Conservation (phyloP, 2,329 filamentous ascomycete genomes). For the Coleophoma crateriformis region DNA sequence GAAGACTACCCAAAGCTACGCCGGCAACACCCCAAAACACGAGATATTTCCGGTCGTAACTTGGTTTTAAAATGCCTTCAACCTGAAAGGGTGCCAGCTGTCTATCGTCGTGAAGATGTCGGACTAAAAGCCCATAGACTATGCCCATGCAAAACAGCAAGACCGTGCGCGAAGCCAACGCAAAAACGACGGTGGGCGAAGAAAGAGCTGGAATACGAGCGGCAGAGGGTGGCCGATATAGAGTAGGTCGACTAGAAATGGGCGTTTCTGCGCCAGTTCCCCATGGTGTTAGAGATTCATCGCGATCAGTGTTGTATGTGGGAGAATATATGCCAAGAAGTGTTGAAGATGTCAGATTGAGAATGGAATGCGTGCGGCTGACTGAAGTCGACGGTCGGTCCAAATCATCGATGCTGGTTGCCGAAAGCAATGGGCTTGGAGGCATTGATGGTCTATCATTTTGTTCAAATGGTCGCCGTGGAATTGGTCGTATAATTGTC, state of each 20-base stretch:
- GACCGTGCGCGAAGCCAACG: constrained; percentile 53
- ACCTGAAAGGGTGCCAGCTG: constrained; percentile 55
- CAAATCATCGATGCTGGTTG: constrained; percentile 26
- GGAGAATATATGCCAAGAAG: constrained; percentile 87
- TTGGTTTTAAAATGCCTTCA: constrained; percentile 35
- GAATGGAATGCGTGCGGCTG: constrained; percentile 68
- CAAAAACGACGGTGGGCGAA: constrained; percentile 15
- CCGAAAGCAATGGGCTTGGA: constrained; percentile 49
- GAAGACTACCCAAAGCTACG: constrained; percentile 67
- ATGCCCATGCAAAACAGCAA: constrained; percentile 76
- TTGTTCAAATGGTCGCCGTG: constrained; percentile 64
- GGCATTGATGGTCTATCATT: constrained; percentile 39
- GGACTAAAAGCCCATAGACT: constrained; percentile 76
- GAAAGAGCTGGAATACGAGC: constrained; percentile 21
- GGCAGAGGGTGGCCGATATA: constrained; percentile 9
- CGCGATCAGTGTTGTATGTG: constrained; percentile 45
- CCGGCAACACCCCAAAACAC: constrained; percentile 78
- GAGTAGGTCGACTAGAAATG: background rate
- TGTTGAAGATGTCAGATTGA: constrained; percentile 85
- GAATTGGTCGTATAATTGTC: constrained; percentile 59
- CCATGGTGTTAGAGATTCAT: constrained; percentile 67
- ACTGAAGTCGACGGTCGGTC: constrained; percentile 32
- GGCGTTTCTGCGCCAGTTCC: constrained; percentile 73
- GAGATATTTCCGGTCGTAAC: constrained; percentile 61
- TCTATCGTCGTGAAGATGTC: constrained; percentile 68